Evolutionary conservation across 192 early-diverging fungal genomes (phyloP).

Genomic region (Dispira parvispora): DNA sequence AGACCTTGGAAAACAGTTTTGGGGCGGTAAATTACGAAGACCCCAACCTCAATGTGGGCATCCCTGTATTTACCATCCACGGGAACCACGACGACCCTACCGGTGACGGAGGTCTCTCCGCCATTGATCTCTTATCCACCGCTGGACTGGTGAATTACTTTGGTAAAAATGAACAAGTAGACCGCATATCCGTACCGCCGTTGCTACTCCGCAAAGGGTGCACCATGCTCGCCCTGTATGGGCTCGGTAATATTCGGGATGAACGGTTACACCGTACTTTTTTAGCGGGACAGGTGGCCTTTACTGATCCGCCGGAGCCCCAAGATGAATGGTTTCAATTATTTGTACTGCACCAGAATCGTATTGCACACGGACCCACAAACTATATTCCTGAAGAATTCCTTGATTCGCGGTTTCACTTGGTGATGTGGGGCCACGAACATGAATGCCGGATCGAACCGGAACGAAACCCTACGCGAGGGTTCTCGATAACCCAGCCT

Average conservation of each 20-base stretch:
- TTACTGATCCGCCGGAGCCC: constrained; percentile 50
- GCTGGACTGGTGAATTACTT: constrained; percentile 88
- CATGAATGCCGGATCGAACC: constrained; percentile 84
- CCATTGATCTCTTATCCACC: constrained; percentile 62
- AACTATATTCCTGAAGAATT: constrained; percentile 82
- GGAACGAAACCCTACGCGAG: constrained; percentile 36
- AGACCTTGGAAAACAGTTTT: constrained; percentile 47
- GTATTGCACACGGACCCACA: constrained; percentile 59
- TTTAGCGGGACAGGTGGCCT: constrained; percentile 43
- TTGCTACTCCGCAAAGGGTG: constrained; percentile 65
- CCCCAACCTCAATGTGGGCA: constrained; percentile 64
- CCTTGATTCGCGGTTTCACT: constrained; percentile 59
- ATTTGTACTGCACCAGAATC: constrained; percentile 85
- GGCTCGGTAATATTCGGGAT: constrained; percentile 85
- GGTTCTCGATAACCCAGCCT: constrained; percentile 75
- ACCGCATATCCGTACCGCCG: constrained; percentile 63
- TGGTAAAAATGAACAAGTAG: constrained; percentile 51
- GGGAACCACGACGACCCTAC: constrained; percentile 95
- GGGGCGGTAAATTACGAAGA: constrained; percentile 71
- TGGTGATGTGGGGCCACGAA: constrained; percentile 94
- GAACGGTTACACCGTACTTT: constrained; percentile 74
- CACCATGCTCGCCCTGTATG: constrained; percentile 66
- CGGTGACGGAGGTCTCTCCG: constrained; percentile 66
- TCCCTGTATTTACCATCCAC: constrained; percentile 91
- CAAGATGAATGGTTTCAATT: constrained; percentile 76